Evolutionary conservation across 306 rosid genomes (phyloP).

Genomic region (Alnus glutinosa): DNA sequence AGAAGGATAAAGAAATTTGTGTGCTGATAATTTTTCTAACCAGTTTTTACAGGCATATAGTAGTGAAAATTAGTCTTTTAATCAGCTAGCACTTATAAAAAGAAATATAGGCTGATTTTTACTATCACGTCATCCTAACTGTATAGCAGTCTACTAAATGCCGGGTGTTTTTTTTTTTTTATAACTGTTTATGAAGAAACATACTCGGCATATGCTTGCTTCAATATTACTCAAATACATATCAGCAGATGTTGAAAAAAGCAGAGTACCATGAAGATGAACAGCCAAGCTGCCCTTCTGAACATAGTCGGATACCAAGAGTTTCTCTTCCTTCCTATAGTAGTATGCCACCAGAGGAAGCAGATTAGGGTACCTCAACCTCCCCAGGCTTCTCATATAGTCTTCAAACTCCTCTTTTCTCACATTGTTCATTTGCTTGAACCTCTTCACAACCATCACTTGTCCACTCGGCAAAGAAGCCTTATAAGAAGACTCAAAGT

Average conservation of each 20-base stretch:
- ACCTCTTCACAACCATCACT: conserved; percentile 81
- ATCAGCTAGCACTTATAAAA: too few species aligned
- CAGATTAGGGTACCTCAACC: conserved; percentile 60
- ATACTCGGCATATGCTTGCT: too few species aligned
- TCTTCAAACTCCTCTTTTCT: conserved; percentile 78
- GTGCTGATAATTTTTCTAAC: too few species aligned
- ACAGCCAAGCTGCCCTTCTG: conserved; percentile 65
- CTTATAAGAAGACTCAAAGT: conserved; percentile 85
- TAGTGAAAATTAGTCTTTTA: too few species aligned
- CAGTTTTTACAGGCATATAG: too few species aligned
- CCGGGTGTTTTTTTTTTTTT: too few species aligned
- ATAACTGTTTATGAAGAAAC: too few species aligned
- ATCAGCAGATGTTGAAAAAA: not conserved
- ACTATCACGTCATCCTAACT: too few species aligned
- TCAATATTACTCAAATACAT: too few species aligned
- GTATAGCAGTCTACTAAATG: too few species aligned
- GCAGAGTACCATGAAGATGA: conserved; percentile 68
- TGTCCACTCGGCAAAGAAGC: conserved; percentile 62
- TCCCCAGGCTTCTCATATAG: conserved; percentile 85
- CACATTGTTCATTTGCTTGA: conserved; percentile 88
- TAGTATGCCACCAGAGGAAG: conserved; percentile 92
- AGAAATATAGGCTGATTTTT: too few species aligned
- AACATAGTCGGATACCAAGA: conserved; percentile 59
- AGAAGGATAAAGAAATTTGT: too few species aligned
- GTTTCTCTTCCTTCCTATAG: conserved; percentile 89